These are phyloP conservation scores for Ceratocystis variospora DNA, from an alignment of 2,329 filamentous ascomycete genomes.

Conservation along the genomic window DNA sequence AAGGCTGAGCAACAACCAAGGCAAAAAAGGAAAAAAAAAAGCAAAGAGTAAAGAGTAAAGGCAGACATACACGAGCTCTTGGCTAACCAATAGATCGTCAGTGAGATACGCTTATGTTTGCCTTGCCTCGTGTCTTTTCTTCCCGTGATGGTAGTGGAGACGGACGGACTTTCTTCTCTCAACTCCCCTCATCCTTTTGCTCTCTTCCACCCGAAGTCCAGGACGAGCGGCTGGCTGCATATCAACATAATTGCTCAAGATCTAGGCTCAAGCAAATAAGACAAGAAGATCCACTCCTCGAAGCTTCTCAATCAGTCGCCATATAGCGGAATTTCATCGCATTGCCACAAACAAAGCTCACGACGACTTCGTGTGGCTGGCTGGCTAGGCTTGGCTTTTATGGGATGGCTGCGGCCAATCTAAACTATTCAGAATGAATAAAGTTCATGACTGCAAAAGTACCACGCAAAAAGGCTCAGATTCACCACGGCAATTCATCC, in stretches of 20 bases:
- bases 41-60: too few species aligned
- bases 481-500: neutral
- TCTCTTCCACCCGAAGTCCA: neutral
- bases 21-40: too few species aligned
- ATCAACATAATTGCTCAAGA: too few species aligned
- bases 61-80: neutral
- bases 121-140: neutral
- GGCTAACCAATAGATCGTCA: neutral
- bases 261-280: too few species aligned
- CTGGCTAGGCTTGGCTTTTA: neutral
- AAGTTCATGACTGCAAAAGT: neutral
- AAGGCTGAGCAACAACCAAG: neutral
- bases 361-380: slow-evolving; percentile 3
- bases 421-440: neutral
- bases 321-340: neutral
- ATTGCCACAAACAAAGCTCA: neutral
- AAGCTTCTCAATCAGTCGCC: neutral
- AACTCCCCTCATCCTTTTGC: neutral
- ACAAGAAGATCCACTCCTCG: neutral
- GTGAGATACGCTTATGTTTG: neutral
- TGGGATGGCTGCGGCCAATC: neutral
- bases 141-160: neutral
- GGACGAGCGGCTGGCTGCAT: neutral
- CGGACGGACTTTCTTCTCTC: neutral
- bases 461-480: neutral